A percentile compares a stretch with the other conserved stretches of the same genome.
Evolutionary conservation across 352 stramenopile genomes (phyloP).

Genomic region (Aphanomyces euteiches): DNA sequence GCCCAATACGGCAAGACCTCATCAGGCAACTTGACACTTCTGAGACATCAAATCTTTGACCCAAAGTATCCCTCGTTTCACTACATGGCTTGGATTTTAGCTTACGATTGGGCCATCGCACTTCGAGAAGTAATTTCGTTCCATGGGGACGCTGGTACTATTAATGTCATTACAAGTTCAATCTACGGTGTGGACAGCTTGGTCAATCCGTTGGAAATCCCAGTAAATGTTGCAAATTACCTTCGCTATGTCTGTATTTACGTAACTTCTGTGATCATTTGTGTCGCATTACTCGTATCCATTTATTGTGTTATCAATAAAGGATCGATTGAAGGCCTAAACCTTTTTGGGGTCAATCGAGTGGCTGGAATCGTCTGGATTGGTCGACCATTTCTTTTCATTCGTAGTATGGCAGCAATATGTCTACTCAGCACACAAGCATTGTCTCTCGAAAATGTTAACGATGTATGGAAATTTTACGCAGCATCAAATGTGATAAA

Average conservation of each 20-base stretch:
- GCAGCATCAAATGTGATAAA: not conserved
- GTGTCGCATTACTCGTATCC: not conserved
- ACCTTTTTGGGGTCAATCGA: conserved; percentile 19
- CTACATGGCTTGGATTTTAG: not conserved
- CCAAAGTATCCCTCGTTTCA: too few species aligned
- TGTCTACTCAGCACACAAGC: not conserved
- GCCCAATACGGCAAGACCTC: too few species aligned
- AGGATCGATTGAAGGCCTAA: not conserved
- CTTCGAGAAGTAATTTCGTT: conserved; percentile 15
- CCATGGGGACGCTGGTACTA: conserved; percentile 10
- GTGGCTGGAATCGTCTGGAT: conserved; percentile 23
- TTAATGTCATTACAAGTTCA: conserved; percentile 1
- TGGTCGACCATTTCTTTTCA: conserved; percentile 16
- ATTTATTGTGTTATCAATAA: not conserved
- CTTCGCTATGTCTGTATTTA: conserved; percentile 7
- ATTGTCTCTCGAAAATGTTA: not conserved
- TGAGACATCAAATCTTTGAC: not conserved
- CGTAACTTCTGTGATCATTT: conserved; percentile 11
- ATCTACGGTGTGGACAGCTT: not conserved
- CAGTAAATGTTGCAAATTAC: conserved; percentile 16
- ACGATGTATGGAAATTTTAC: not conserved
- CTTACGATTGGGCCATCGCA: not conserved
- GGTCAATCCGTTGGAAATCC: conserved; percentile 16
- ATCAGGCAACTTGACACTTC: not conserved
- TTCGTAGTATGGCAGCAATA: conserved; percentile 4